Evolutionary conservation across 352 stramenopile species (phyloP).

Genomic region (Phytophthora chlamydospora): DNA sequence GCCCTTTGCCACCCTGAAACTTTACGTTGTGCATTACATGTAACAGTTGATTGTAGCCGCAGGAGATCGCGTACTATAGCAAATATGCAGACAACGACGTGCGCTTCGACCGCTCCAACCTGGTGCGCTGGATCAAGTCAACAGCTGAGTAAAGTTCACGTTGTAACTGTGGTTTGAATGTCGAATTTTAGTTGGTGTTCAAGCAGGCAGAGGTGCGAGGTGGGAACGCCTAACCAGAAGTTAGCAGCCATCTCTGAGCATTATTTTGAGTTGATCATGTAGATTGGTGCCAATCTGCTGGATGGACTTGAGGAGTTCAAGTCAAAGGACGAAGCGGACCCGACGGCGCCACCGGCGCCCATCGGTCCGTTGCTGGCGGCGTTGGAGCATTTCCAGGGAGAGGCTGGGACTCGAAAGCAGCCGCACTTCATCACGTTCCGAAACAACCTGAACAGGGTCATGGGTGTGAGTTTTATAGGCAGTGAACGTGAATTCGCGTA

Average conservation of each 20-base stretch:
- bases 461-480: constrained; percentile 48
- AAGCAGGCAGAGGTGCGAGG: constrained; percentile 32
- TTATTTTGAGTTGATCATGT: neutral
- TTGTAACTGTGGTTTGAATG: constrained; percentile 3
- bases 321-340: constrained; percentile 58
- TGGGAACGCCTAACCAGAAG: neutral
- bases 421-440: constrained; percentile 74
- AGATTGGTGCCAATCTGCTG: constrained; percentile 66
- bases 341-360: constrained; percentile 48
- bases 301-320: constrained; percentile 60
- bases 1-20: too few relatives aligned
- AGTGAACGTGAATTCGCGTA: too few relatives aligned
- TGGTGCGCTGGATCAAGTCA: constrained; percentile 42
- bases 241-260: too few relatives aligned
- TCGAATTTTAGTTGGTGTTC: constrained; percentile 34
- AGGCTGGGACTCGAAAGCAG: neutral
- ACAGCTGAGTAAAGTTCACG: neutral
- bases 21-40: too few relatives aligned
- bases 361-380: constrained; percentile 55
- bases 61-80: constrained; percentile 73
- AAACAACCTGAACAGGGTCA: constrained; percentile 89
- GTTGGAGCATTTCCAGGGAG: constrained; percentile 50
- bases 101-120: constrained; percentile 63
- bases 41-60: constrained; percentile 37
- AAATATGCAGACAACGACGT: constrained; percentile 51